phyloP scores from a whole-genome alignment of 1,284 basidiomycete species.

The Ustilago trichophora region DNA sequence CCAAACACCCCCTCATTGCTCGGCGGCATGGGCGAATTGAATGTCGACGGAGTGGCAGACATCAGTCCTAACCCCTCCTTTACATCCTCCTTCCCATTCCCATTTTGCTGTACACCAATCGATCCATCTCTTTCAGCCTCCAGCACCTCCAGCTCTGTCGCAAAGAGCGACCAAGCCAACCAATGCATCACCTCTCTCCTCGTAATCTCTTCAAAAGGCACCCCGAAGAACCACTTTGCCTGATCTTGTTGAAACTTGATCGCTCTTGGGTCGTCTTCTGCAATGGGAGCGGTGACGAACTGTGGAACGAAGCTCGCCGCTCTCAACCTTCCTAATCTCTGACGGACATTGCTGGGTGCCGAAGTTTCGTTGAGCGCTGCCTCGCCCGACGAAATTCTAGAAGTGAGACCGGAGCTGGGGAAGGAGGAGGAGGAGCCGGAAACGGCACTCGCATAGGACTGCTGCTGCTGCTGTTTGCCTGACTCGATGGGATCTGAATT shows the following conservation, averaged over 20 bases:
- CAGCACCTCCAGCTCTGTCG: conserved; percentile 46
- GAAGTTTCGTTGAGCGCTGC: conserved; percentile 1
- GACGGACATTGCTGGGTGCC: conserved; percentile 18
- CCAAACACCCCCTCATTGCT: conserved; percentile 10
- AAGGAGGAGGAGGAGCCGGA: not conserved
- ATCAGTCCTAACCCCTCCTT: not conserved
- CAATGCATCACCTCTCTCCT: conserved; percentile 58
- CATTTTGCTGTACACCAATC: not conserved
- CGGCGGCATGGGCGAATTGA: conserved; percentile 34
- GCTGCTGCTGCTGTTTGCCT: not conserved
- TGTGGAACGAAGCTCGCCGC: conserved; percentile 49
- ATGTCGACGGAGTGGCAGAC: conserved; percentile 21
- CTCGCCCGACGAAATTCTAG: not conserved
- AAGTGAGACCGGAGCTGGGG: not conserved
- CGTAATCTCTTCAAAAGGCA: conserved; percentile 42
- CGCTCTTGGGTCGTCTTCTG: conserved; percentile 55
- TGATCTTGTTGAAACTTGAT: conserved; percentile 51
- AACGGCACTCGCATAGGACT: conserved; percentile 23
- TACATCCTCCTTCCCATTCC: not conserved
- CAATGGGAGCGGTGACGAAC: conserved; percentile 45
- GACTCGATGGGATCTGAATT: not conserved
- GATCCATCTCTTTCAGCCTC: conserved; percentile 33
- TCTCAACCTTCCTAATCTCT: conserved; percentile 33
- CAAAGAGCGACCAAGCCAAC: conserved; percentile 63
- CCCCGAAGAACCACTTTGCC: conserved; percentile 56